A percentile compares a stretch with the other conserved stretches of the same genome.
phyloP scores from a whole-genome alignment of 164 flowering plant species.

The Macadamia tetraphylla region DNA sequence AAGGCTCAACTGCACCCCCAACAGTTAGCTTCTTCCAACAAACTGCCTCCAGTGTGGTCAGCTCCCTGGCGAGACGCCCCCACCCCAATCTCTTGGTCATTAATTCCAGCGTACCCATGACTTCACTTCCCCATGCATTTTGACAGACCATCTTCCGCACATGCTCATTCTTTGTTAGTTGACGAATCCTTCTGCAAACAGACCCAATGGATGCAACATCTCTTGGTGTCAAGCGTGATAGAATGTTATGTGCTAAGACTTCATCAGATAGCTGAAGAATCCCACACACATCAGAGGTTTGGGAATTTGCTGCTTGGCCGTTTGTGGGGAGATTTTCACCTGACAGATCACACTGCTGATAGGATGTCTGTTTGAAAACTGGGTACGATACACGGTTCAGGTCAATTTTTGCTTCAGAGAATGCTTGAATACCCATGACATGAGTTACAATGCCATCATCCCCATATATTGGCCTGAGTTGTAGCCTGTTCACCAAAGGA shows the following conservation, averaged over 20 bases:
- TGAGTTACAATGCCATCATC: conserved; percentile 76
- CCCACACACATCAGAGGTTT: conserved; percentile 38
- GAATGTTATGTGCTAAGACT: conserved; percentile 70
- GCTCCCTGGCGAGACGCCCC: conserved; percentile 79
- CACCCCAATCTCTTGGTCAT: conserved; percentile 71
- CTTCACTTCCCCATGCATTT: conserved; percentile 87
- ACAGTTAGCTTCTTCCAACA: conserved; percentile 77
- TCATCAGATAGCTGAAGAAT: conserved; percentile 83
- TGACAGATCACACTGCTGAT: conserved; percentile 25
- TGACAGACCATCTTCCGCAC: conserved; percentile 83
- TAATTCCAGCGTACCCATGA: conserved; percentile 60
- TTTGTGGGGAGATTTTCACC: conserved; percentile 21
- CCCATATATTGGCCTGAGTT: conserved; percentile 61
- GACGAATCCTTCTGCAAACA: conserved; percentile 65
- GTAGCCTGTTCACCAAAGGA: conserved; percentile 67
- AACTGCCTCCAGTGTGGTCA: conserved; percentile 87
- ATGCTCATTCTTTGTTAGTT: conserved; percentile 74
- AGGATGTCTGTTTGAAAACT: conserved; percentile 56
- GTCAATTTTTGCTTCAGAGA: conserved; percentile 65
- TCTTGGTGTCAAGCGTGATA: conserved; percentile 74
- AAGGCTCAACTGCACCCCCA: conserved; percentile 82
- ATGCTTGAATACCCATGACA: conserved; percentile 69
- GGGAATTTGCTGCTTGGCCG: conserved; percentile 22
- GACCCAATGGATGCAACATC: conserved; percentile 86
- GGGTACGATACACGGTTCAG: conserved; percentile 69